Evolutionary conservation across 257 asterid species (phyloP).

Genomic region (Misopates orontium): DNA sequence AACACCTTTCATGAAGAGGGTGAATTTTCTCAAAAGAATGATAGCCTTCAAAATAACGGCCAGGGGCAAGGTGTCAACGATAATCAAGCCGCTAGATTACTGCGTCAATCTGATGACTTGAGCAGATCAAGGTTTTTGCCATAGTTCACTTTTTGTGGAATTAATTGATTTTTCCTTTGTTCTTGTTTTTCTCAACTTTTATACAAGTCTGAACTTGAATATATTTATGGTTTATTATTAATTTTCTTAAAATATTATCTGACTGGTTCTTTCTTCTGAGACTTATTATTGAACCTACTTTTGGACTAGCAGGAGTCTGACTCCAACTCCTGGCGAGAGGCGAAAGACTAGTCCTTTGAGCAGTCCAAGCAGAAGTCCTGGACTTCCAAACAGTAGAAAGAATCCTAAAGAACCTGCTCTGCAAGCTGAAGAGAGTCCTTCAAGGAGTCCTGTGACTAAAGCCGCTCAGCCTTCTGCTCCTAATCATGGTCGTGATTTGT

Average conservation of each 20-base stretch:
- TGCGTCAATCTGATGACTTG: slow-evolving; percentile 35
- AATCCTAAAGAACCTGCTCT: slow-evolving; percentile 33
- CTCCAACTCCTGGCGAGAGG: slow-evolving; percentile 45
- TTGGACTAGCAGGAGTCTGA: slow-evolving; percentile 50
- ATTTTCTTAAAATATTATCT: neutral
- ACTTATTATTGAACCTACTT: neutral
- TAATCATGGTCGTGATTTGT: slow-evolving; percentile 45
- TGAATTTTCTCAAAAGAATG: slow-evolving; percentile 54
- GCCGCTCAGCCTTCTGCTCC: slow-evolving; percentile 42
- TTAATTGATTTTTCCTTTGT: slow-evolving; percentile 5
- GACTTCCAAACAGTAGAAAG: slow-evolving; percentile 32
- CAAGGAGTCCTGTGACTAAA: slow-evolving; percentile 43
- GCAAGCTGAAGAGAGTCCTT: slow-evolving; percentile 37
- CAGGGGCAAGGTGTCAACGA: slow-evolving; percentile 33
- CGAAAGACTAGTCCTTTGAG: slow-evolving; percentile 38
- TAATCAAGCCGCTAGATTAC: slow-evolving; percentile 31
- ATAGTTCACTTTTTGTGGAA: slow-evolving; percentile 7
- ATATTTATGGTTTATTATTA: slow-evolving; percentile 15
- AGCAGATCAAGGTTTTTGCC: slow-evolving; percentile 63
- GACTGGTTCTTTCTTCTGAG: slow-evolving; percentile 7
- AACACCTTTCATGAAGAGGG: slow-evolving; percentile 58
- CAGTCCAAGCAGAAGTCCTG: slow-evolving; percentile 48
- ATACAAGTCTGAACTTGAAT: slow-evolving; percentile 11
- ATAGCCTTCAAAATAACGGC: slow-evolving; percentile 44
- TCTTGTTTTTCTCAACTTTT: slow-evolving; percentile 4